phyloP scores from a whole-genome alignment of 106 monocot species.

The Dactylorhiza incarnata region DNA sequence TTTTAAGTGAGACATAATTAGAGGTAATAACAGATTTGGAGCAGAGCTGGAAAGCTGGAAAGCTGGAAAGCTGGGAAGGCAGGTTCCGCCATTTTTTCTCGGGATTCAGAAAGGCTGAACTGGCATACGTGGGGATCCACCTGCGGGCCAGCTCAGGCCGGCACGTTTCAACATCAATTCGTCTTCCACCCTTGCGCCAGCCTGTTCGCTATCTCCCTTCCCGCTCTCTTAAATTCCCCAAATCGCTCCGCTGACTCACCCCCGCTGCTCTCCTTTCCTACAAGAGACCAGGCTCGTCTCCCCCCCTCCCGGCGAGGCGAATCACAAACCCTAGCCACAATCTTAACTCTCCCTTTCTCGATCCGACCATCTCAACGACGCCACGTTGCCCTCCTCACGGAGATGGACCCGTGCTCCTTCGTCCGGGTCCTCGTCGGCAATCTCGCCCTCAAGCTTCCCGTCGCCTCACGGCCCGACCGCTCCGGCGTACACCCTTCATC shows the following conservation, averaged over 20 bases:
- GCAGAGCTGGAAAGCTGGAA: not conserved
- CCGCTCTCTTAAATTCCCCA: not conserved
- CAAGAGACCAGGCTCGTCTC: not conserved
- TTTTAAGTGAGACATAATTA: not conserved
- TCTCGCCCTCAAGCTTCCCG: conserved; percentile 72
- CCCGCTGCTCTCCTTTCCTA: not conserved
- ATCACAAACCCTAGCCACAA: not conserved
- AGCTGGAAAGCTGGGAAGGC: not conserved
- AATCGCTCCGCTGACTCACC: not conserved
- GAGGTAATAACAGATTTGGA: not conserved
- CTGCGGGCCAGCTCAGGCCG: conserved; percentile 4
- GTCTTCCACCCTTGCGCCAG: conserved; percentile 1
- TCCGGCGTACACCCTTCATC: conserved; percentile 81
- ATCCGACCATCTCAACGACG: not conserved
- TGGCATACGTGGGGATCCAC: conserved; percentile 1
- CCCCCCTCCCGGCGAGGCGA: not conserved
- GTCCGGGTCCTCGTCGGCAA: conserved; percentile 80
- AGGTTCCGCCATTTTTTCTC: not conserved
- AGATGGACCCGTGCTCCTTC: conserved; percentile 92
- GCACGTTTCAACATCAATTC: not conserved
- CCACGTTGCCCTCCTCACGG: not conserved
- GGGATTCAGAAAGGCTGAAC: not conserved
- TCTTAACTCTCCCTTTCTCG: too few relatives aligned
- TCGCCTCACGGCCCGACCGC: conserved; percentile 53
- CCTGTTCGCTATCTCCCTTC: not conserved